Evolutionary conservation across 495 filamentous ascomycete genomes (phyloP), one percentile per base, ranked within the genome.

Genomic region (Podospora pseudoanserina): DNA sequence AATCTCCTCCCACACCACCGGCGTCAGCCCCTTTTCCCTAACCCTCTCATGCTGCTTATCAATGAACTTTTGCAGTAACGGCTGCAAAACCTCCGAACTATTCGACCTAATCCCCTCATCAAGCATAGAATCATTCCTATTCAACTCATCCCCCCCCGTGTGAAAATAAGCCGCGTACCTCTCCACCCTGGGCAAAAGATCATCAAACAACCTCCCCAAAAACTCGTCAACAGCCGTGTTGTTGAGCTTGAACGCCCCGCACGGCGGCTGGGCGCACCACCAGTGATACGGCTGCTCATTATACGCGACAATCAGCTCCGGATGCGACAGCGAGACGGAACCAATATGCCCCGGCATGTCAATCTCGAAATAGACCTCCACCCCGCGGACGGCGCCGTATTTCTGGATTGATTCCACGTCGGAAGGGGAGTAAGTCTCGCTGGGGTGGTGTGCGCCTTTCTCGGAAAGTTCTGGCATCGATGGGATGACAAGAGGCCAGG

Each of bases 1-100:
- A 81, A 92, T 91, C 75, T 95, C 92, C 77, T 95, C 92, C 92
- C 92, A 95, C 5, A 90, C 87, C 16, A 94, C 79, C 2, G 91
- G 91, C 11, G 83, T 84, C 71, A 93, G 76, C 16, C 88, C 88
- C 0, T 83, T 79, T 20, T 78, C 77, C 27, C 83, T 75, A 9
- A 93, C 81, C 19, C 86, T 82, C 49, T 72, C 76, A 71, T 92
- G 91, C 70, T 86, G 86, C 67, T 82, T 79, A 73, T 91, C 85
- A 67, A 93, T 76, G 71, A 93, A 91, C 64, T 83, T 83, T 72
- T 94, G 91, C 65, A 95, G 79, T 18, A 92, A 81, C 11, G 91
- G 89, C 73, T 85, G 84, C 20, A 95, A 78, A 9, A 92, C 84
- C 0, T 76, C 70, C 0, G 82, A 77, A 57, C 83, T 74, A 76